Conservation (phyloP, 2,329 filamentous ascomycete genomes). For the Fusarium sp. region DNA sequence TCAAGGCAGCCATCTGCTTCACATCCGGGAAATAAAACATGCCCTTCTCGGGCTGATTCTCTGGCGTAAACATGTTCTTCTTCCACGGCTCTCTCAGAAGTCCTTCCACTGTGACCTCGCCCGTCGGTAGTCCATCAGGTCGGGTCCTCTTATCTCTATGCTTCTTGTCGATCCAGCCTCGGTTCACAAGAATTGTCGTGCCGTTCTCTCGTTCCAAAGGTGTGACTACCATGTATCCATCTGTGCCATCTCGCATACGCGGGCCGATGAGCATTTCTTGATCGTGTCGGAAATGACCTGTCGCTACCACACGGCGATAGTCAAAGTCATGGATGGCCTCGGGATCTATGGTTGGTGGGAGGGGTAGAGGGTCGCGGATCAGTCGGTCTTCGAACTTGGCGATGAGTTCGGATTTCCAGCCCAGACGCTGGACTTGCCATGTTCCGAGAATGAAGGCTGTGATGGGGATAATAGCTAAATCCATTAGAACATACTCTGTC, state of each 20-base stretch:
- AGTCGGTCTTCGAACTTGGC: slow-evolving; percentile 93
- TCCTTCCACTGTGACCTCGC: slow-evolving; percentile 82
- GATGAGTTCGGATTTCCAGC: slow-evolving; percentile 93
- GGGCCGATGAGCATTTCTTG: slow-evolving; percentile 97
- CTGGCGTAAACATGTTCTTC: slow-evolving; percentile 97
- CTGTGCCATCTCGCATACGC: slow-evolving; percentile 85
- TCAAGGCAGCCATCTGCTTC: slow-evolving; percentile 84
- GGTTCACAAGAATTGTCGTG: slow-evolving; percentile 83
- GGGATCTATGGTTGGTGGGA: slow-evolving; percentile 85
- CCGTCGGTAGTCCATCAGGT: slow-evolving; percentile 71
- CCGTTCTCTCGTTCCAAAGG: slow-evolving; percentile 78
- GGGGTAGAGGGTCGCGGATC: slow-evolving; percentile 82
- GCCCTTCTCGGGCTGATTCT: slow-evolving; percentile 82
- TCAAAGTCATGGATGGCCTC: slow-evolving; percentile 88
- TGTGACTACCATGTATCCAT: slow-evolving; percentile 92
- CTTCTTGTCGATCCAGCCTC: slow-evolving; percentile 90
- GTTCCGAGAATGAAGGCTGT: slow-evolving; percentile 91
- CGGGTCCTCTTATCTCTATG: slow-evolving; percentile 72
- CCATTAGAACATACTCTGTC: not conserved
- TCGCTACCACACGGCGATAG: slow-evolving; percentile 83
- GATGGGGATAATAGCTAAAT: slow-evolving; percentile 80
- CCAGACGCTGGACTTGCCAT: slow-evolving; percentile 93
- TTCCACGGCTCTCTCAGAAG: slow-evolving; percentile 90
- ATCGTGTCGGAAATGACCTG: slow-evolving; percentile 81
- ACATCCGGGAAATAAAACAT: slow-evolving; percentile 98